A percentile compares a stretch with the other conserved stretches of the same genome.
Conservation (phyloP, 805 yeast genomes). For the Metschnikowia arizonensis region DNA sequence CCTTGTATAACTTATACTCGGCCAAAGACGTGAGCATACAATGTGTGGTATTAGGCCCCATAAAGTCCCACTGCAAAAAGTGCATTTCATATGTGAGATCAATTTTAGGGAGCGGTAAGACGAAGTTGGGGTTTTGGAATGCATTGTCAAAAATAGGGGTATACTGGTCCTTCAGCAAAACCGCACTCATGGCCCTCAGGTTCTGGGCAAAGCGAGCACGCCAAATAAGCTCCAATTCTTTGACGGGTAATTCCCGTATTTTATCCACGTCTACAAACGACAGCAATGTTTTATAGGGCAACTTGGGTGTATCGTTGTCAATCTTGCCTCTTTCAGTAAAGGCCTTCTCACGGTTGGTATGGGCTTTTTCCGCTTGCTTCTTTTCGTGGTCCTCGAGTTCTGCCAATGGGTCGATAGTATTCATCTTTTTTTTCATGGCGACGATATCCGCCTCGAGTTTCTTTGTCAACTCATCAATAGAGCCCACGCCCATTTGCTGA, state of each 20-base stretch:
- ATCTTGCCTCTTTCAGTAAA: constrained; percentile 29
- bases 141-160: constrained; percentile 63
- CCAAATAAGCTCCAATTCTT: constrained; percentile 82
- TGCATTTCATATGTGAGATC: constrained; percentile 69
- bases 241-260: constrained; percentile 47
- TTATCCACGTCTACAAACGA: constrained; percentile 72
- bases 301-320: constrained; percentile 29
- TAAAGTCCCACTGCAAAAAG: constrained; percentile 90
- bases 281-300: constrained; percentile 67
- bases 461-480: constrained; percentile 57
- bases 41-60: constrained; percentile 78
- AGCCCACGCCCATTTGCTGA: constrained; percentile 29
- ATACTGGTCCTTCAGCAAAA: constrained; percentile 54
- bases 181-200: constrained; percentile 62
- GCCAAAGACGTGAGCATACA: constrained; percentile 88
- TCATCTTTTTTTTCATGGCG: constrained; percentile 50
- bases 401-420: constrained; percentile 63
- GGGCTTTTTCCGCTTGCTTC: constrained; percentile 29
- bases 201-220: constrained; percentile 71
- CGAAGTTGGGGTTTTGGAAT: constrained; percentile 71
- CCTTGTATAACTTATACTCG: constrained; percentile 85
- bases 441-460: constrained; percentile 60
- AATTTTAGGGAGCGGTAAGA: constrained; percentile 82
- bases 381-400: constrained; percentile 58
- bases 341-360: constrained; percentile 18